These are phyloP conservation scores for Poa pratensis DNA, from an alignment of 176 grass and related monocot genomes.

Conservation along the genomic window DNA sequence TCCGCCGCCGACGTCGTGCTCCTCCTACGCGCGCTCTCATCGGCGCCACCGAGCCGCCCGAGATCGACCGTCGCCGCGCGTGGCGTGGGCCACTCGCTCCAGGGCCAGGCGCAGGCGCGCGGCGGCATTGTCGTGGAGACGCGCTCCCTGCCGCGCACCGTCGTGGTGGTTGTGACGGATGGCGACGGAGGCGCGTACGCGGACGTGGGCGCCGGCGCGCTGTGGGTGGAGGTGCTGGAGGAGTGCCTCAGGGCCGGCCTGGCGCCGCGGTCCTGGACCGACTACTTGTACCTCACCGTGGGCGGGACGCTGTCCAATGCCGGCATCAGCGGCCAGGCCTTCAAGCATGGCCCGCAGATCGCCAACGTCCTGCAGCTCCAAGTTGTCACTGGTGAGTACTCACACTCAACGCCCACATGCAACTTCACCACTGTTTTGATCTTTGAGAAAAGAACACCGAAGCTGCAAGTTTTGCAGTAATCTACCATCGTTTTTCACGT, in stretches of 20 bases:
- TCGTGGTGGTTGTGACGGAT: conserved; percentile 24
- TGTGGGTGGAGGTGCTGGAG: conserved; percentile 89
- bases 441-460: not conserved
- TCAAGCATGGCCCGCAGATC: conserved; percentile 96
- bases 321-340: conserved; percentile 91
- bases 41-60: conserved; percentile 4
- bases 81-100: conserved; percentile 79
- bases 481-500: not conserved
- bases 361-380: conserved; percentile 83
- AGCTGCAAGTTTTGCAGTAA: not conserved
- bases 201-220: conserved; percentile 71
- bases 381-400: conserved; percentile 74
- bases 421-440: not conserved
- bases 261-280: conserved; percentile 84
- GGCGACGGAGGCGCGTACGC: conserved; percentile 41
- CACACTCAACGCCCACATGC: conserved; percentile 18
- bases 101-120: conserved; percentile 76
- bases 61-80: conserved; percentile 59
- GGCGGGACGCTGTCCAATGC: conserved; percentile 94
- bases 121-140: conserved; percentile 87
- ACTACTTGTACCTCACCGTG: conserved; percentile 86
- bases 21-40: conserved; percentile 62
- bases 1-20: conserved; percentile 63
- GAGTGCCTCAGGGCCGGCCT: conserved; percentile 67
- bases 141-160: conserved; percentile 51